These are phyloP conservation scores for Leucaena leucocephala DNA, from an alignment of 306 rosid species.

Conservation along the genomic window DNA sequence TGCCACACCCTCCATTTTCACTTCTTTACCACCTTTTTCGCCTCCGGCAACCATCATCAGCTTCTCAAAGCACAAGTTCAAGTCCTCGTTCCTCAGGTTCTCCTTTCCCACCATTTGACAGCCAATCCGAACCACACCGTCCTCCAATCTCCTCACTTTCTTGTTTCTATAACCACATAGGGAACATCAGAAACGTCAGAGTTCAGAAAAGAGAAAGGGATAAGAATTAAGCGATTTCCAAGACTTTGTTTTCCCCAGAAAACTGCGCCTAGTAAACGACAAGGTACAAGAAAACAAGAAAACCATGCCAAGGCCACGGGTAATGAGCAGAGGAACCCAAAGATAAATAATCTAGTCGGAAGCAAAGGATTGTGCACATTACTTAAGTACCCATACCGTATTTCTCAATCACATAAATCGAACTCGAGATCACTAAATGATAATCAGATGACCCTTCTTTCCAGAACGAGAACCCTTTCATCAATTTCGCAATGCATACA, in stretches of 20 bases:
- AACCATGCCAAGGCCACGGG: conserved; percentile 34
- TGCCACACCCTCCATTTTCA: conserved; percentile 60
- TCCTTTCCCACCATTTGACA: conserved; percentile 68
- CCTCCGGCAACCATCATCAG: conserved; percentile 67
- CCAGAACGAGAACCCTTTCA: background rate
- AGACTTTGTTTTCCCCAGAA: conserved; percentile 21
- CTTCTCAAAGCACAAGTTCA: conserved; percentile 80
- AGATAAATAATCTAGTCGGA: conserved; percentile 28
- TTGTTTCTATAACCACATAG: background rate
- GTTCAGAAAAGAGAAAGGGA: conserved; percentile 9
- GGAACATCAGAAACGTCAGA: background rate
- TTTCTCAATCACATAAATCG: conserved; percentile 35
- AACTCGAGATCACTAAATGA: conserved; percentile 1
- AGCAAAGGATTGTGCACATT: conserved; percentile 12
- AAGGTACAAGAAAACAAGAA: conserved; percentile 39
- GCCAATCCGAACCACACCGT: conserved; percentile 25
- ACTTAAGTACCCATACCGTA: conserved; percentile 33
- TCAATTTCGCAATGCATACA: conserved; percentile 3
- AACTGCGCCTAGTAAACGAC: conserved; percentile 20
- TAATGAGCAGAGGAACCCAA: conserved; percentile 30
- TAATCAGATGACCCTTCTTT: background rate
- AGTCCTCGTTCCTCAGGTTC: conserved; percentile 60
- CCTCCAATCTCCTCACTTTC: conserved; percentile 7
- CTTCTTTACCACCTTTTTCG: conserved; percentile 40
- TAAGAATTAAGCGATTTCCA: conserved; percentile 36